Percentiles rank a stretch among this genome's conserved stretches.
Conservation (phyloP, 768 basidiomycete species). For the Boletales sp. region DNA sequence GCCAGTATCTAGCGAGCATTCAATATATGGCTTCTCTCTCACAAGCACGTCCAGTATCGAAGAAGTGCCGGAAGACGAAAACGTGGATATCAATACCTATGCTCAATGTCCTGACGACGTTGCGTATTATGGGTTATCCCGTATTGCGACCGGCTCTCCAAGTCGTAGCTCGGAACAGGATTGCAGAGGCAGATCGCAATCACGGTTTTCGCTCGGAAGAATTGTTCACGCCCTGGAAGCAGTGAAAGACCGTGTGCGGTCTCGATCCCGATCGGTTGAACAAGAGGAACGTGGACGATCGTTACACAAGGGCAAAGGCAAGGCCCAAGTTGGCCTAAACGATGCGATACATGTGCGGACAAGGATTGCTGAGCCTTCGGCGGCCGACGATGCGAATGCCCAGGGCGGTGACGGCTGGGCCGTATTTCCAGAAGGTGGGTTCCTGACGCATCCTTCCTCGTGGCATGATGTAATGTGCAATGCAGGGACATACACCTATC, state of each 20-base stretch:
- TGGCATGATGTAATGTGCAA: constrained; percentile 45
- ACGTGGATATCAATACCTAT: constrained; percentile 5
- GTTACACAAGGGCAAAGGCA: constrained; percentile 28
- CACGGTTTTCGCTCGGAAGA: constrained; percentile 52
- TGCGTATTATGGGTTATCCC: constrained; percentile 13
- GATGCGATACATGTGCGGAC: constrained; percentile 13
- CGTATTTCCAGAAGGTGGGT: constrained; percentile 79
- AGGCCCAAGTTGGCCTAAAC: constrained; percentile 7
- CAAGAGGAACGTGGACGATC: constrained; percentile 29
- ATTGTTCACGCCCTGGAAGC: constrained; percentile 50
- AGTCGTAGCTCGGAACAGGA: constrained; percentile 17
- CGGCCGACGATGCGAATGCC: constrained; percentile 17
- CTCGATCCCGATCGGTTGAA: constrained; percentile 28
- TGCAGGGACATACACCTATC: constrained; percentile 87
- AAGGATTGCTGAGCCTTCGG: constrained; percentile 29
- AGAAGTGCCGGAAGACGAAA: constrained; percentile 37
- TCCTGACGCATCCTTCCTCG: constrained; percentile 11
- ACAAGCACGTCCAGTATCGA: constrained; percentile 44
- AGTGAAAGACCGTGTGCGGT: constrained; percentile 42
- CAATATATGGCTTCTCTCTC: constrained; percentile 3
- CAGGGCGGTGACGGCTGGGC: constrained; percentile 63
- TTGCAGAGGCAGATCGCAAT: constrained; percentile 34
- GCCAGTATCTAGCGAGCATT: constrained; percentile 7
- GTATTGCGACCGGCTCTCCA: constrained; percentile 14
- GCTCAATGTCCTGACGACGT: constrained; percentile 2